phyloP scores from a whole-genome alignment of 2,329 filamentous ascomycete species.

The Hypoxylon sp. region DNA sequence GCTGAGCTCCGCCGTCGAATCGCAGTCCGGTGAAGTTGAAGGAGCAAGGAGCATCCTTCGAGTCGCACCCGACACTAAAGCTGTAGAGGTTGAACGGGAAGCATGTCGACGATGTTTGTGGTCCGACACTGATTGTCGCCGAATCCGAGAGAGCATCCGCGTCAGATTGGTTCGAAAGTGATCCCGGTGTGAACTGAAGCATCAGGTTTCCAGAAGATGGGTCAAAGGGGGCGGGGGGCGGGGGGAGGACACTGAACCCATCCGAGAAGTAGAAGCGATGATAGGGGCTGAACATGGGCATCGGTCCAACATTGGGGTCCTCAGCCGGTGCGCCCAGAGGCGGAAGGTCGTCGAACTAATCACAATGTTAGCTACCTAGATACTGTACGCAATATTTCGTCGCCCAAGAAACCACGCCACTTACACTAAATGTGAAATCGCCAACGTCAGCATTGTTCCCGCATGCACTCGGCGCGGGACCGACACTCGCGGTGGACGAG shows the following conservation, averaged over 20 bases:
- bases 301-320: slow-evolving; percentile 31
- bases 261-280: slow-evolving; percentile 45
- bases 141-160: slow-evolving; percentile 21
- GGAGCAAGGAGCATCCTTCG: slow-evolving; percentile 36
- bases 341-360: slow-evolving; percentile 42
- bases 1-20: slow-evolving; percentile 31
- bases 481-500: slow-evolving; percentile 12
- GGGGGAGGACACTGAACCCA: slow-evolving; percentile 38
- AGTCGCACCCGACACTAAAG: slow-evolving; percentile 42
- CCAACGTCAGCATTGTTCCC: slow-evolving; percentile 39
- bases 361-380: slow-evolving; percentile 22
- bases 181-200: slow-evolving; percentile 43
- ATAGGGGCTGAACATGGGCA: slow-evolving; percentile 42
- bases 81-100: slow-evolving; percentile 43
- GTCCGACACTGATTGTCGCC: slow-evolving; percentile 40
- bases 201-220: slow-evolving; percentile 44
- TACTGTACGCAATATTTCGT: neutral
- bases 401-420: slow-evolving; percentile 13
- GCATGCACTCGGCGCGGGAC: slow-evolving; percentile 29
- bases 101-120: slow-evolving; percentile 36
- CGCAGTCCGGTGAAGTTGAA: slow-evolving; percentile 44
- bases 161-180: slow-evolving; percentile 34
- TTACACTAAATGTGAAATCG: slow-evolving; percentile 43
- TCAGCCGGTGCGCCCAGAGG: slow-evolving; percentile 22
- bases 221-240: slow-evolving; percentile 31